These are phyloP conservation scores for Aspergillus heteromorphus DNA, from an alignment of 495 filamentous ascomycete species.

Conservation along the genomic window DNA sequence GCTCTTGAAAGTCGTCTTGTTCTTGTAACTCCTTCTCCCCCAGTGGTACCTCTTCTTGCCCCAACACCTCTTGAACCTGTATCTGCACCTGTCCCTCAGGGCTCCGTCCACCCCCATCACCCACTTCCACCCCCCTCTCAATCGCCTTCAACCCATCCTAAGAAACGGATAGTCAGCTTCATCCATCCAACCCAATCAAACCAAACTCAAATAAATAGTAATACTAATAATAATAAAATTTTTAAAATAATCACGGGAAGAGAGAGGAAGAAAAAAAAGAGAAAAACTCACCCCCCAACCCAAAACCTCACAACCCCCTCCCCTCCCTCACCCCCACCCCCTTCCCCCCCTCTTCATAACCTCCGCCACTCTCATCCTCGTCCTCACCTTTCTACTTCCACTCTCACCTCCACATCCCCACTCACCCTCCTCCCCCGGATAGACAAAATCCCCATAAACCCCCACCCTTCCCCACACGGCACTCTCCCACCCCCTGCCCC, in stretches of 20 bases:
- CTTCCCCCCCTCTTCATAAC: slow-evolving; percentile 41
- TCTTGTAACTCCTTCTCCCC: background rate
- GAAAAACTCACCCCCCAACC: slow-evolving; percentile 32
- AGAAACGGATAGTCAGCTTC: background rate
- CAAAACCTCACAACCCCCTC: slow-evolving; percentile 35
- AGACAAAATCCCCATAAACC: slow-evolving; percentile 59
- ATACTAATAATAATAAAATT: no score
- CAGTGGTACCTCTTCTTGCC: background rate
- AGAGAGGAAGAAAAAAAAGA: background rate
- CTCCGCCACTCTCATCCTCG: slow-evolving; percentile 34
- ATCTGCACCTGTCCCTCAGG: background rate
- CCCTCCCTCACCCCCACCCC: slow-evolving; percentile 23
- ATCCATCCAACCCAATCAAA: background rate
- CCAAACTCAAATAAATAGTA: no score
- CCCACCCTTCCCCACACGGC: slow-evolving; percentile 61
- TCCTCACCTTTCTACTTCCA: no score
- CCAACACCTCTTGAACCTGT: background rate
- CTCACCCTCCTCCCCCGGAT: slow-evolving; percentile 8
- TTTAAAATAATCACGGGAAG: no score
- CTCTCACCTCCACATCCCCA: no score
- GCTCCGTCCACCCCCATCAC: background rate
- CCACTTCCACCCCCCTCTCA: background rate
- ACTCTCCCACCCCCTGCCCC: slow-evolving; percentile 65
- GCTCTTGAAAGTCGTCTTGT: background rate
- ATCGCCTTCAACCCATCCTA: background rate